A percentile compares a stretch with the other conserved stretches of the same genome.
Evolutionary conservation across 768 basidiomycete genomes (phyloP).

Genomic region (Leucosporidium creatinivorum): DNA sequence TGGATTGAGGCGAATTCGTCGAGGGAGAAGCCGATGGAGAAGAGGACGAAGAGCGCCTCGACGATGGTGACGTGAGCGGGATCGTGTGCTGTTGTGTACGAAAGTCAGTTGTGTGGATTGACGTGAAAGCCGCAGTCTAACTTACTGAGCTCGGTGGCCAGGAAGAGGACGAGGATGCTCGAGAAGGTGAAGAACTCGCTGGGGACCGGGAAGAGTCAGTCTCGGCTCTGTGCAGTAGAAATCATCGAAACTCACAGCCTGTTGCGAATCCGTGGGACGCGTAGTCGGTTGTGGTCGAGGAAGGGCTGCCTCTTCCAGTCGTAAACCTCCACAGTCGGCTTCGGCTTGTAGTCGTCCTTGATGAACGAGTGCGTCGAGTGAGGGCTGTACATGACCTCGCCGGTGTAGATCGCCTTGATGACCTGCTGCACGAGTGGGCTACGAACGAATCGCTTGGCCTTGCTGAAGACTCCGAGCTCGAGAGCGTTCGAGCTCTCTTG

Average conservation of each 20-base stretch:
- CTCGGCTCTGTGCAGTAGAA: too few relatives aligned
- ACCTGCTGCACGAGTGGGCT: constrained; percentile 78
- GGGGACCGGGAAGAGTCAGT: too few relatives aligned
- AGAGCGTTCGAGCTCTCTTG: constrained; percentile 28
- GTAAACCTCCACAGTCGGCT: constrained; percentile 61
- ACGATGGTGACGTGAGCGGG: constrained; percentile 8
- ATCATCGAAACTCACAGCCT: neutral
- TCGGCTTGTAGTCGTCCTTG: constrained; percentile 80
- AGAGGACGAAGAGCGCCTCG: constrained; percentile 33
- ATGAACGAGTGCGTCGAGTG: constrained; percentile 55
- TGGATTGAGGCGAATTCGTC: constrained; percentile 30
- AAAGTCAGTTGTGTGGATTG: neutral
- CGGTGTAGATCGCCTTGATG: constrained; percentile 77
- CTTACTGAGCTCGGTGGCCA: constrained; percentile 19
- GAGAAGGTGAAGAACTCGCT: constrained; percentile 28
- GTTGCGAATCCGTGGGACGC: constrained; percentile 34
- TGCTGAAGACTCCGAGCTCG: constrained; percentile 76
- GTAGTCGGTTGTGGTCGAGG: constrained; percentile 35
- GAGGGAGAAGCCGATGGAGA: constrained; percentile 31
- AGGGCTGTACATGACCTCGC: constrained; percentile 43
- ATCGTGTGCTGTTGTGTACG: constrained; percentile 5
- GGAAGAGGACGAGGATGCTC: constrained; percentile 33
- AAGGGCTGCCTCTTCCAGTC: constrained; percentile 44
- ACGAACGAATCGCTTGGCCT: constrained; percentile 74
- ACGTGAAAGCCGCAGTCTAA: neutral